Conservation (phyloP, 805 yeast genomes). For the Pichia deserticola region DNA sequence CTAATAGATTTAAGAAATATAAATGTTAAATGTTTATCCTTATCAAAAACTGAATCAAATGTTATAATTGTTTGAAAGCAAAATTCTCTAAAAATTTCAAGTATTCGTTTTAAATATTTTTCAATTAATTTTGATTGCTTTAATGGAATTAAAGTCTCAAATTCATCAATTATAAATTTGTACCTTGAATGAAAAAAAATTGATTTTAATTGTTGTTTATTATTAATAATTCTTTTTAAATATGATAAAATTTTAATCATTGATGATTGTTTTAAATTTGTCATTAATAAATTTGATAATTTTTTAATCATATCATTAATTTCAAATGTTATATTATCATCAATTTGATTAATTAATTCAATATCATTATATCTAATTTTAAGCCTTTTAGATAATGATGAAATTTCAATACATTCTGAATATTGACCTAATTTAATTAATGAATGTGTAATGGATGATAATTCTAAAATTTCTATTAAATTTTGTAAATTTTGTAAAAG, state of each 20-base stretch:
- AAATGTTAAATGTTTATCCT: conserved; percentile 27
- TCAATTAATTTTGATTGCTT: conserved; percentile 43
- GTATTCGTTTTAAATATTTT: conserved; percentile 64
- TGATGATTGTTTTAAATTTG: conserved; percentile 72
- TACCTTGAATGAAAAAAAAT: conserved; percentile 62
- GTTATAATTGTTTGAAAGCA: conserved; percentile 67
- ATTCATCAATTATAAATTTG: conserved; percentile 57
- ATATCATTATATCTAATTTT: conserved; percentile 61
- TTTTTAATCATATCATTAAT: conserved; percentile 58
- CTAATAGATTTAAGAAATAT: conserved; percentile 32
- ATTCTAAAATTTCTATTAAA: conserved; percentile 68
- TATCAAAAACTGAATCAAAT: conserved; percentile 50
- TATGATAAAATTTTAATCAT: conserved; percentile 73
- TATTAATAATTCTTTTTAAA: conserved; percentile 14
- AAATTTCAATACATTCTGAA: conserved; percentile 81
- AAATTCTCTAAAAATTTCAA: conserved; percentile 81
- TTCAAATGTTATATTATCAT: conserved; percentile 46
- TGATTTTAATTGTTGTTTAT: conserved; percentile 36
- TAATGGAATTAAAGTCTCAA: conserved; percentile 50
- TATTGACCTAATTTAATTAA: conserved; percentile 83
- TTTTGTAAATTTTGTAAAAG: conserved; percentile 60
- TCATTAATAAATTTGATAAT: conserved; percentile 58
- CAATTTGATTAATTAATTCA: conserved; percentile 42
- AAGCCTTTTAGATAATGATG: conserved; percentile 63
- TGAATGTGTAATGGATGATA: conserved; percentile 77